Evolutionary conservation across 1,284 basidiomycete species (phyloP), one percentile per base, ranked within the genome.

Genomic region (Neonothopanus nambi): DNA sequence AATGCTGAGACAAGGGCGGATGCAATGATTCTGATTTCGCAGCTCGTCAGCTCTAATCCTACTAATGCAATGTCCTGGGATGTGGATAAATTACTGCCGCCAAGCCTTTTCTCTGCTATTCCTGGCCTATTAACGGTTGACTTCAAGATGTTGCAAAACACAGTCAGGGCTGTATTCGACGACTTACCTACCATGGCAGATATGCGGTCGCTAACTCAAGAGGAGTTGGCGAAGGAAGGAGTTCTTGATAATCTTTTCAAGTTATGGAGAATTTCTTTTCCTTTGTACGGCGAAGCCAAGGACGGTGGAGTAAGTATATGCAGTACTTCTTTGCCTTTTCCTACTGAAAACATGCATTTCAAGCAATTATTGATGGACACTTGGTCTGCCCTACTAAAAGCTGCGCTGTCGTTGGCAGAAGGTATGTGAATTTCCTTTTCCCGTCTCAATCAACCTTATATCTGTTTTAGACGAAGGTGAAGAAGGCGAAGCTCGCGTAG

Each of bases 61-160:
- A 61, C 60, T 55, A 58, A 60, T 54, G 15, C 28, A 9, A 52
- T 55, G 47, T 61, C 64, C 12, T 85, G 82, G 80, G 71, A 78
- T 17, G 63, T 66, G 51, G 72, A 68, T 45, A 78, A 74, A 35
- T 68, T 89, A 4, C 65, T 90, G 2, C 78, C 84, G 0, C 65
- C 62, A n/a, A 71, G 73, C 0, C 62, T 88, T 13, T 85, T 87
- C 65, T 80, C 78, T 2, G 74, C 81, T 0, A 73, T 71, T 43
- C 81, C 84, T 5, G 85, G 85, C 0, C 61, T 90, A 36, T 69
- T 91, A 13, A 79, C 79, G 0, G 70, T 72, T 1, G 85, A 87
- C 2, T 85, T 78, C 65, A 74, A 71, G 46, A 65, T 65, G 5
- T 65, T 87, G 18, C 70, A 77, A 15, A 59, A 61, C 1, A 67